Evolutionary conservation across 768 basidiomycete genomes (phyloP).

Genomic region (Lentinula detonsa): DNA sequence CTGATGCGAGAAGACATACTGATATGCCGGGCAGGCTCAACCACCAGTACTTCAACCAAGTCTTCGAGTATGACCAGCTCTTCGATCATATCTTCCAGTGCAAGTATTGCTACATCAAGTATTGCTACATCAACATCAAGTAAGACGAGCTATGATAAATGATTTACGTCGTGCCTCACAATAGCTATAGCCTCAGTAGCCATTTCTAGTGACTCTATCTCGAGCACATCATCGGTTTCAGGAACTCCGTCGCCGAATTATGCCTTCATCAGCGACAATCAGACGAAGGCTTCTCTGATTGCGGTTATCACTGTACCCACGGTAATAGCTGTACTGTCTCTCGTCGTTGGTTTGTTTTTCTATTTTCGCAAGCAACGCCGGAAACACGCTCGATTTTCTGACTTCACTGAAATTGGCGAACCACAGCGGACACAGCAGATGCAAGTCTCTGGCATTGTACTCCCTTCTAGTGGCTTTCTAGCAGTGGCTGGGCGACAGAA

Average conservation of each 20-base stretch:
- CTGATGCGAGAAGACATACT: not conserved
- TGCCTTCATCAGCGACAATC: not conserved
- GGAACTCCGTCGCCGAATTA: not conserved
- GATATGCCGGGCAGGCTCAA: not conserved
- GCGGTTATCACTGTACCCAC: conserved; percentile 12
- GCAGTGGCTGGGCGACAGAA: not conserved
- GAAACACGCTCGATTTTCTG: not conserved
- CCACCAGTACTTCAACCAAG: not conserved
- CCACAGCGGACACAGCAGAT: not conserved
- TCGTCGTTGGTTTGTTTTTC: conserved; percentile 11
- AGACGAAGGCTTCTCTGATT: conserved; percentile 10
- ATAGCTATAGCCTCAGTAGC: not conserved
- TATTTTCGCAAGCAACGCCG: conserved; percentile 12
- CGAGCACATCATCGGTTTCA: not conserved
- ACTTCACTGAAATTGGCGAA: not conserved
- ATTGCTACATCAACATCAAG: not conserved
- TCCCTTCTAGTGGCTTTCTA: not conserved
- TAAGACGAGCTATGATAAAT: not conserved
- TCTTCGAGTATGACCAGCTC: conserved; percentile 51
- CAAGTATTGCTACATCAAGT: not conserved
- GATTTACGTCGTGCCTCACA: not conserved
- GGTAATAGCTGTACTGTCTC: conserved; percentile 11
- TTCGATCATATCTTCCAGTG: conserved; percentile 70
- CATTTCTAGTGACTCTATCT: not conserved
- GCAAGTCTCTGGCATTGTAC: not conserved